Evolutionary conservation across 202 grass and related monocot species (phyloP).

Genomic region (Setaria italica): DNA sequence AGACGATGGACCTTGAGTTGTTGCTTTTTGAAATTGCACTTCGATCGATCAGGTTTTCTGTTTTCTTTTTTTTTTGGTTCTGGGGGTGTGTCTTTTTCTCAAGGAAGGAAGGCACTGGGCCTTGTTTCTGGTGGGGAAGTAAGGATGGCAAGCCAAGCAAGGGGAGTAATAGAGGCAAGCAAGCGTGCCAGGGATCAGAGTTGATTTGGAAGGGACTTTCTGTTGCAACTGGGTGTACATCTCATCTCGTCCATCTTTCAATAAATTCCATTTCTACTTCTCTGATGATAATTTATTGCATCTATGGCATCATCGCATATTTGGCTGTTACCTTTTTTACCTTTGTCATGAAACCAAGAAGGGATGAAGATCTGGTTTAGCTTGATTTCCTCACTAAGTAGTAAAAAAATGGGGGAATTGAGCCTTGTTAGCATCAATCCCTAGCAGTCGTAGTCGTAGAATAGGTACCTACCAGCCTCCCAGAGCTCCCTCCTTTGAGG

Average conservation of each 20-base stretch:
- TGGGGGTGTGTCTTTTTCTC: slow-evolving; percentile 10
- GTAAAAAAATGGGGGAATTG: background rate
- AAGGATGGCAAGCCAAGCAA: slow-evolving; percentile 43
- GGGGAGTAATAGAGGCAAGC: background rate
- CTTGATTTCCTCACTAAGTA: slow-evolving; percentile 3
- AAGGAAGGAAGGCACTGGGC: slow-evolving; percentile 2
- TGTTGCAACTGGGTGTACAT: slow-evolving; percentile 29
- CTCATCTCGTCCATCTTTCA: slow-evolving; percentile 12
- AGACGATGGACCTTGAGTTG: background rate
- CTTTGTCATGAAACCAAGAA: slow-evolving; percentile 18
- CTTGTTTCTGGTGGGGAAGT: background rate
- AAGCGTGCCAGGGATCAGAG: background rate
- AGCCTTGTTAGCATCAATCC: slow-evolving; percentile 8
- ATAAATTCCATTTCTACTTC: slow-evolving; percentile 25
- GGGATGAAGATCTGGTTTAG: background rate
- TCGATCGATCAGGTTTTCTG: background rate
- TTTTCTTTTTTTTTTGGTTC: background rate
- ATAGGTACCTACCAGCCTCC: background rate
- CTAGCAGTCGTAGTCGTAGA: background rate
- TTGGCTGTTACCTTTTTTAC: background rate
- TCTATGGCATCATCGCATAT: slow-evolving; percentile 18
- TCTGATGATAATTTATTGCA: slow-evolving; percentile 1
- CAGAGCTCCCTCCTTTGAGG: background rate
- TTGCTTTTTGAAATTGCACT: background rate
- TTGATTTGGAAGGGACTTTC: slow-evolving; percentile 12